These are phyloP conservation scores for Coprinopsis sp. DNA, from an alignment of 768 basidiomycete genomes.

Conservation along the genomic window DNA sequence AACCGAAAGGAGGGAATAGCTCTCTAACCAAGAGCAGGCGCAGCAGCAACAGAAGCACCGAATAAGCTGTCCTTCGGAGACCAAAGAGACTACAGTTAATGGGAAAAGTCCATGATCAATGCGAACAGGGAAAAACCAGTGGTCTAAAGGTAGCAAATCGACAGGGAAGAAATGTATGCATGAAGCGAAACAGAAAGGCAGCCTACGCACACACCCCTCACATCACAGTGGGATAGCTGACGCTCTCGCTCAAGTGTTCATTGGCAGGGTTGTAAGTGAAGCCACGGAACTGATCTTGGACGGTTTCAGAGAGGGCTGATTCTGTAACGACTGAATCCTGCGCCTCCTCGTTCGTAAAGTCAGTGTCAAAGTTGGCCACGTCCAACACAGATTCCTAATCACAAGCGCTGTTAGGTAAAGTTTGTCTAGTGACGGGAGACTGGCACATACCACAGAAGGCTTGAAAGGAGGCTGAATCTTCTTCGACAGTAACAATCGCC, in stretches of 20 bases:
- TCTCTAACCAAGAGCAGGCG: too few relatives aligned
- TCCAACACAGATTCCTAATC: constrained; percentile 84
- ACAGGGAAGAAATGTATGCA: too few relatives aligned
- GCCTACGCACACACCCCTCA: constrained; percentile 18
- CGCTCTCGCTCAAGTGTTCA: constrained; percentile 82
- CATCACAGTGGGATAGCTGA: constrained; percentile 54
- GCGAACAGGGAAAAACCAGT: too few relatives aligned
- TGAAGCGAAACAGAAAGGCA: too few relatives aligned
- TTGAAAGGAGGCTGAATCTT: constrained; percentile 98
- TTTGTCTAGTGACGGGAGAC: neutral
- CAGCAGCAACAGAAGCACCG: too few relatives aligned
- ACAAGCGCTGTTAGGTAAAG: neutral
- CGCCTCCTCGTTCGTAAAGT: constrained; percentile 94
- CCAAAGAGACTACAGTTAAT: too few relatives aligned
- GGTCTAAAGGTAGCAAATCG: too few relatives aligned
- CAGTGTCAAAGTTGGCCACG: constrained; percentile 95
- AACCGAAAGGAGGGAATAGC: too few relatives aligned
- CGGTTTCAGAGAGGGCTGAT: constrained; percentile 88
- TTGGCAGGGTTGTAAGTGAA: constrained; percentile 87
- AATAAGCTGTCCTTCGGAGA: too few relatives aligned
- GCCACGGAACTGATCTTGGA: constrained; percentile 92
- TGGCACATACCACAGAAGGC: constrained; percentile 77
- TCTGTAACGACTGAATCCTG: constrained; percentile 96
- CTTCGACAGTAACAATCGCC: constrained; percentile 84
- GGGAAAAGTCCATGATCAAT: too few relatives aligned